Base-by-base conservation (phyloP, 2,329 filamentous ascomycete genomes). In the Stagonosporopsis chrysanthemi region DNA sequence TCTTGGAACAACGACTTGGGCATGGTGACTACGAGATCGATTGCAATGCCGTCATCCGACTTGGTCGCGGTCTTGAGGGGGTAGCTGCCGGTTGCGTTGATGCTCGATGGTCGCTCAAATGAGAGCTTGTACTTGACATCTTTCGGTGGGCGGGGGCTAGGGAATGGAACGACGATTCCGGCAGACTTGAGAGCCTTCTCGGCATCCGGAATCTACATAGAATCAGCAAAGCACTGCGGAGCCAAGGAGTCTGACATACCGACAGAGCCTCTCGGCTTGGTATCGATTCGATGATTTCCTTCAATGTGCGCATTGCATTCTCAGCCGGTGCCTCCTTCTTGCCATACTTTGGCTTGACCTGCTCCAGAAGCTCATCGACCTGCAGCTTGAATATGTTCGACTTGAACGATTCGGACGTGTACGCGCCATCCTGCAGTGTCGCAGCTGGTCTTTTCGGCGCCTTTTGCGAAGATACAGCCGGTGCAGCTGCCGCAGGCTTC, bases 31-130 rank as follows among this genome's bases (percentile, higher is more conserved):
- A 94, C 87, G 83, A 98, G 86, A 75, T 98, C 94, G 58, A 97
- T 82, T 15, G 84, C 81, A 24, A 88, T 78, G 24, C 74, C 76
- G 45, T 78, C 77, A 64, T 88, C 85, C 11, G 83, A 81, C 68
- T 89, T 90, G 56, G 87, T 80, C 77, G 91, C 89, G 2, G 88
- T 93, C 74, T 86, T 89, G 48, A 90, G 81, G 11, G 90, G 86
- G 79, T 96, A 94, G 77, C 93, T 96, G 46, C 95, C 95, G 29
- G 94, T 89, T 23, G 96, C 89, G 70, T 97, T 97, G 76, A 95
- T 87, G 65, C 88, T 88, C 7, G 85, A 78, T 2, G 95, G 94
- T 70, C 86, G 89, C 42, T 83, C 83, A 74, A 92, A 97, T 36
- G 88, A 83, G 49, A 98, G 81, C 68, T 92, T 93, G 78, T 96